Conservation (phyloP, 1,284 basidiomycete genomes). For the Inonotus hispidus region DNA sequence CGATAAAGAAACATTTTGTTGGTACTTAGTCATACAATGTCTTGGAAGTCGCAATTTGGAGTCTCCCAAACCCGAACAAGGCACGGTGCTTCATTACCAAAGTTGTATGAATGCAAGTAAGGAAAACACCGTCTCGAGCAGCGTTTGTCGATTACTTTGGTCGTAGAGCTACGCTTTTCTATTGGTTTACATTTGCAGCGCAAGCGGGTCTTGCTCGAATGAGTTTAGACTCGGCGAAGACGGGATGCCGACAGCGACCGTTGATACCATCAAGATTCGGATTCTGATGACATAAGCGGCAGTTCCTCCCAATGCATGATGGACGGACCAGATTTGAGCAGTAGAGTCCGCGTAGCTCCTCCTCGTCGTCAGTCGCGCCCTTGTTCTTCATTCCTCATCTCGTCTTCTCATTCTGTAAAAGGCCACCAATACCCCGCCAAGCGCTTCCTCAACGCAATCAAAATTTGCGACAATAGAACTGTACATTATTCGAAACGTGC, state of each 20-base stretch:
- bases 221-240: background rate
- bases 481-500: background rate
- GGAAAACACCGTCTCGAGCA: no score
- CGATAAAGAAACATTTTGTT: no score
- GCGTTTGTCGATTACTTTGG: no score
- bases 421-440: background rate
- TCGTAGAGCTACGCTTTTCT: no score
- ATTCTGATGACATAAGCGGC: background rate
- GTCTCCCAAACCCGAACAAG: no score
- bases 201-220: no score
- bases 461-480: background rate
- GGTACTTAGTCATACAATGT: no score
- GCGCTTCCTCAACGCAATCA: background rate
- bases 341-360: background rate
- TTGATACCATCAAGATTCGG: background rate
- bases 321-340: background rate
- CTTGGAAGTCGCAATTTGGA: no score
- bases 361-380: background rate
- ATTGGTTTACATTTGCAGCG: no score
- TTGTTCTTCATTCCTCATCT: background rate
- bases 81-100: no score
- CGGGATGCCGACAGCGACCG: background rate
- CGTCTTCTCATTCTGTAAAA: background rate
- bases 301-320: no score
- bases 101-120: no score